phyloP scores from a whole-genome alignment of 2,329 filamentous ascomycete species.

The Ophiobolus disseminans region DNA sequence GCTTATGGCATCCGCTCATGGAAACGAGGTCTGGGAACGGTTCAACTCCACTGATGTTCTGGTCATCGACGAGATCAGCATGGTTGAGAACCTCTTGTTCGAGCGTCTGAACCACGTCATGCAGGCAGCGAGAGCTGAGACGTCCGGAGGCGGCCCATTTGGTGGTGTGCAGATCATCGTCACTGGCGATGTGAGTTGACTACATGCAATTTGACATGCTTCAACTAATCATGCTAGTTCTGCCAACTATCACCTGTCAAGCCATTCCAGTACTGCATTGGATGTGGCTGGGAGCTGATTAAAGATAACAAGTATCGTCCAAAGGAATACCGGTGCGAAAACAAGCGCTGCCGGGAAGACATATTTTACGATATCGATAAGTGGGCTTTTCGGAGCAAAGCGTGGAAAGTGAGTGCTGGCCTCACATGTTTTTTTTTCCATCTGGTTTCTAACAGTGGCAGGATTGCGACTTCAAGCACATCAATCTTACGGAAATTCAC shows the following conservation, averaged over 20 bases:
- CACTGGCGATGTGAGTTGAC: constrained; percentile 58
- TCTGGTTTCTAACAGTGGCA: constrained; percentile 11
- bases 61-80: constrained; percentile 71
- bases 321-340: constrained; percentile 24
- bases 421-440: neutral
- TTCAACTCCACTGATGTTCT: constrained; percentile 60
- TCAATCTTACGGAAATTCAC: constrained; percentile 63
- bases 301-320: constrained; percentile 14
- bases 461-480: constrained; percentile 60
- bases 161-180: constrained; percentile 63
- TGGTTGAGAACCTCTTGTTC: constrained; percentile 65
- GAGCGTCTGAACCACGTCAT: constrained; percentile 58
- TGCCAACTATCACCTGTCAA: constrained; percentile 62
- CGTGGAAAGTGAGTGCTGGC: constrained; percentile 54
- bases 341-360: constrained; percentile 39
- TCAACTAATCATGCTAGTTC: constrained; percentile 21
- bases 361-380: constrained; percentile 59
- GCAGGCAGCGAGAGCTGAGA: constrained; percentile 46
- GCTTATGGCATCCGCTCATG: constrained; percentile 43
- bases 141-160: constrained; percentile 37
- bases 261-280: constrained; percentile 61
- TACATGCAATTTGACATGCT: constrained; percentile 11
- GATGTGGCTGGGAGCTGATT: constrained; percentile 52
- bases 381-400: constrained; percentile 66
- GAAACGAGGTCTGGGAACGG: constrained; percentile 45